Conservation (phyloP, 2,329 filamentous ascomycete genomes). For the Colletotrichum sp. region DNA sequence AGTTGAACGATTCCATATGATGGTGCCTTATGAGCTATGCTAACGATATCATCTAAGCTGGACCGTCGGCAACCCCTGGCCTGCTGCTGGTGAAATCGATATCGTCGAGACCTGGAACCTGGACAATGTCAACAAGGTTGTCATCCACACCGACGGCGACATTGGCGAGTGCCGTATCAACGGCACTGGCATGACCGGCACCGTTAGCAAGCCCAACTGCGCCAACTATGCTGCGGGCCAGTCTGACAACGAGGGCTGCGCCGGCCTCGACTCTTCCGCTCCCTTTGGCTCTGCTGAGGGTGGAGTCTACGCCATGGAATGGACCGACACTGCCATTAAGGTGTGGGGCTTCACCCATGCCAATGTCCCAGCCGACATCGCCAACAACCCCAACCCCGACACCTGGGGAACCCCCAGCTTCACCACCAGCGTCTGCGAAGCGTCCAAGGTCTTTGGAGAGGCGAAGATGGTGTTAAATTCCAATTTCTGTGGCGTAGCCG, state of each 20-base stretch:
- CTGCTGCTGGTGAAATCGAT: slow-evolving; percentile 65
- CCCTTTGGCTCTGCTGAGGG: slow-evolving; percentile 42
- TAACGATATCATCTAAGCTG: slow-evolving; percentile 37
- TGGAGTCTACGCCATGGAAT: slow-evolving; percentile 60
- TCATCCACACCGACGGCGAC: slow-evolving; percentile 56
- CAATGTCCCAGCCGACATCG: slow-evolving; percentile 58
- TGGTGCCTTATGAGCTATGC: neutral
- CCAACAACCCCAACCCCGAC: slow-evolving; percentile 26
- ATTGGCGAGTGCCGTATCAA: slow-evolving; percentile 41
- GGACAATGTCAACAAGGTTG: slow-evolving; percentile 58
- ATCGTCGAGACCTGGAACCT: slow-evolving; percentile 71
- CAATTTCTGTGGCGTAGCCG: slow-evolving; percentile 74
- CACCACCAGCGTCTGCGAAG: slow-evolving; percentile 27
- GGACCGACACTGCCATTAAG: slow-evolving; percentile 64
- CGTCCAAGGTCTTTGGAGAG: slow-evolving; percentile 30
- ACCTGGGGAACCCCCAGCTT: slow-evolving; percentile 31
- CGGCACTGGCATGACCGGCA: slow-evolving; percentile 31
- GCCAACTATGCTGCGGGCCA: slow-evolving; percentile 40
- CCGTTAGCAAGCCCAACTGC: slow-evolving; percentile 41
- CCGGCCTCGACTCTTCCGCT: slow-evolving; percentile 39
- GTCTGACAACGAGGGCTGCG: slow-evolving; percentile 44
- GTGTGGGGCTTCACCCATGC: slow-evolving; percentile 69
- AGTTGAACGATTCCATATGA: slow-evolving; percentile 20
- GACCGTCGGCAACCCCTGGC: slow-evolving; percentile 61
- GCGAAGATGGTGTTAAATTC: slow-evolving; percentile 31